Evolutionary conservation across 345 rosid genomes (phyloP).

Genomic region (Salix suchowensis): DNA sequence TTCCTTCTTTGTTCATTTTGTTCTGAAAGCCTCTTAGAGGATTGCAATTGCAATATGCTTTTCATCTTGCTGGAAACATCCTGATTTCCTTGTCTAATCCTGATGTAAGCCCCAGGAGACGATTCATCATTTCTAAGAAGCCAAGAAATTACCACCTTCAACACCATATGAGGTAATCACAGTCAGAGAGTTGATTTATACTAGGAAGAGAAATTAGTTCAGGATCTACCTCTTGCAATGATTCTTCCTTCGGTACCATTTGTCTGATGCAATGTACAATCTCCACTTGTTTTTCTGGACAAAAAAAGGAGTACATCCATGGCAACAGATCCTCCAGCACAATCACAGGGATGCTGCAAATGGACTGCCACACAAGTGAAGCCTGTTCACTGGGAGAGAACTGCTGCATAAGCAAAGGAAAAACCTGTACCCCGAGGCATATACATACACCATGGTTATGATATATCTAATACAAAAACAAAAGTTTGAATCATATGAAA

Average conservation of each 20-base stretch:
- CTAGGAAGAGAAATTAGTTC: constrained; percentile 15
- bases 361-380: constrained; percentile 57
- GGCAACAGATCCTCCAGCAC: constrained; percentile 58
- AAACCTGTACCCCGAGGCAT: constrained; percentile 45
- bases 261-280: constrained; percentile 35
- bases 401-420: constrained; percentile 52
- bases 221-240: constrained; percentile 53
- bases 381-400: constrained; percentile 57
- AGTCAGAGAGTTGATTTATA: constrained; percentile 2
- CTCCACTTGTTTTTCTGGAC: constrained; percentile 37
- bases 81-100: constrained; percentile 19
- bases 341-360: constrained; percentile 61
- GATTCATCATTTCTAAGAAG: constrained; percentile 27
- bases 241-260: constrained; percentile 41
- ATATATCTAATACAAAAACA: background rate
- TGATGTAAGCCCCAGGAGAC: constrained; percentile 17
- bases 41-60: constrained; percentile 15
- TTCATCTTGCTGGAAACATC: constrained; percentile 24
- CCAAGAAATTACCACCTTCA: constrained; percentile 62
- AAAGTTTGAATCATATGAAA: background rate
- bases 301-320: constrained; percentile 57
- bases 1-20: constrained; percentile 28
- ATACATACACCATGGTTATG: background rate
- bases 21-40: constrained; percentile 26
- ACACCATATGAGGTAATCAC: constrained; percentile 22